Evolutionary conservation across 805 yeast species (phyloP).

Genomic region (Ogataea corticis): DNA sequence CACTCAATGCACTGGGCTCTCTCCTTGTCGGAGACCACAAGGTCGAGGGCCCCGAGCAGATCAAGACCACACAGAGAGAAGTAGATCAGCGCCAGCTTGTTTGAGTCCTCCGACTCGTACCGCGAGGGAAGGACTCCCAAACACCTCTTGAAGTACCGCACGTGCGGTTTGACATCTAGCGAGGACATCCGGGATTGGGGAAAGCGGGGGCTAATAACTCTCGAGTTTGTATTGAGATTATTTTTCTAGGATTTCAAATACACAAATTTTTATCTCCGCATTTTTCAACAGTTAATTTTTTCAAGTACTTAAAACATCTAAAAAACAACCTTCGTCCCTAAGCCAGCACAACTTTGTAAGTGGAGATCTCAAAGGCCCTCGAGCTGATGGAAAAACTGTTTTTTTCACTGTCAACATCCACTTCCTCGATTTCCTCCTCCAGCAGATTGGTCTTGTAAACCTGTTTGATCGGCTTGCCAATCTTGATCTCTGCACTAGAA

Average conservation of each 20-base stretch:
- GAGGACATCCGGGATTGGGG: too few relatives aligned
- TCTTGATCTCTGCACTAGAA: constrained; percentile 50
- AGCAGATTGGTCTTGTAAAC: constrained; percentile 59
- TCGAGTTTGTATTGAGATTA: too few relatives aligned
- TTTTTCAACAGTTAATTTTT: too few relatives aligned
- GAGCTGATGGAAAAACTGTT: constrained; percentile 41
- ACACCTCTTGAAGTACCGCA: constrained; percentile 31
- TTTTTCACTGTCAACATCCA: constrained; percentile 30
- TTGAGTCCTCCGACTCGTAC: constrained; percentile 68
- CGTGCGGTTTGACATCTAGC: constrained; percentile 27
- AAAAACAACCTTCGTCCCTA: not conserved
- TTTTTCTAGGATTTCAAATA: too few relatives aligned
- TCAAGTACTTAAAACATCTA: too few relatives aligned
- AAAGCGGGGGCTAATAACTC: too few relatives aligned
- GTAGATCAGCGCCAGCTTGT: constrained; percentile 66
- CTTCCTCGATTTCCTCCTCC: constrained; percentile 50
- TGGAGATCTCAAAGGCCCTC: constrained; percentile 79
- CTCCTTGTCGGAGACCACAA: constrained; percentile 32
- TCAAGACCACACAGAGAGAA: constrained; percentile 67
- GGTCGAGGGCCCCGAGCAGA: constrained; percentile 36
- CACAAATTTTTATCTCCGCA: too few relatives aligned
- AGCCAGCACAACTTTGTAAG: constrained; percentile 50
- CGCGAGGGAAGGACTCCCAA: constrained; percentile 39
- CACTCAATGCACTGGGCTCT: constrained; percentile 37
- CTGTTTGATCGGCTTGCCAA: constrained; percentile 45